Percentiles rank a stretch among this genome's conserved stretches.
These are phyloP conservation scores for Haematococcus lacustris DNA, from an alignment of 139 green algal species.

Conservation along the genomic window DNA sequence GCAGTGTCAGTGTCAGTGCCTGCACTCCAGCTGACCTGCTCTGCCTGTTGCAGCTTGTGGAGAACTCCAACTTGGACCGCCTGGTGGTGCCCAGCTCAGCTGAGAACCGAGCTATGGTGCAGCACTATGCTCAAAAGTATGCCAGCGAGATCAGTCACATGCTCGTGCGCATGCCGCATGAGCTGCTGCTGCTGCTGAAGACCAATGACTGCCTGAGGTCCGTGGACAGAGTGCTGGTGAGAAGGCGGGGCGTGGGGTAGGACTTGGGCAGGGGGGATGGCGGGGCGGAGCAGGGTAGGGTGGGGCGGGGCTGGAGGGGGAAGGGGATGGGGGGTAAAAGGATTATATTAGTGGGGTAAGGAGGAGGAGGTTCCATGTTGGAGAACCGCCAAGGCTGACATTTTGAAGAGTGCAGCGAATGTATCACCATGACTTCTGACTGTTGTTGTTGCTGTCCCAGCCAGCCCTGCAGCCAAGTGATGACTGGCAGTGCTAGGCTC, in stretches of 20 bases:
- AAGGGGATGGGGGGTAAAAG: too few species aligned
- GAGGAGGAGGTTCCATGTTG: too few species aligned
- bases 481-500: neutral
- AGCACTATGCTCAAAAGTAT: constrained; percentile 62
- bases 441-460: neutral
- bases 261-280: neutral
- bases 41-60: too few species aligned
- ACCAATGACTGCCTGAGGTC: constrained; percentile 88
- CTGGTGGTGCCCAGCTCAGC: constrained; percentile 27
- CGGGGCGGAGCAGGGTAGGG: neutral
- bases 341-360: too few species aligned
- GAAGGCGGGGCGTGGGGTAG: neutral
- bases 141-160: constrained; percentile 64
- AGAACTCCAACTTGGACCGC: constrained; percentile 26
- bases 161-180: constrained; percentile 70
- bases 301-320: too few species aligned
- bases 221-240: constrained; percentile 54
- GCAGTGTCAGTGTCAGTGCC: too few species aligned
- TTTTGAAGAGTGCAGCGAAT: neutral
- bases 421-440: neutral
- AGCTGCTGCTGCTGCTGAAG: constrained; percentile 90
- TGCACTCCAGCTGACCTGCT: too few species aligned
- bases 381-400: neutral
- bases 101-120: constrained; percentile 30
- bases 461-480: too few species aligned